phyloP scores from a whole-genome alignment of 768 basidiomycete genomes.

The Dacryopinax spathularia region DNA sequence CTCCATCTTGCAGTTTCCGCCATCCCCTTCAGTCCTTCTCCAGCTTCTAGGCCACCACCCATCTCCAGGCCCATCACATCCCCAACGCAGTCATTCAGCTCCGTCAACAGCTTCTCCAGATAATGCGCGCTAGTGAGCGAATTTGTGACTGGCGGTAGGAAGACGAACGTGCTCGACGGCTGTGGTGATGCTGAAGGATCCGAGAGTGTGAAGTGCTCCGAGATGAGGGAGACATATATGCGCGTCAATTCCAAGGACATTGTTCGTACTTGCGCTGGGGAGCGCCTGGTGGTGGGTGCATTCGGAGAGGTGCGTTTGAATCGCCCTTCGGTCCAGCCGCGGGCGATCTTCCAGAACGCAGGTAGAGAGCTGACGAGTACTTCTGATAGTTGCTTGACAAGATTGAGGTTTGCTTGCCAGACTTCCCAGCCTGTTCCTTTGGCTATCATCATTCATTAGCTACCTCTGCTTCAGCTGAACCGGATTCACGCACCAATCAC shows the following conservation, averaged over 20 bases:
- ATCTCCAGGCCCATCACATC: conserved; percentile 74
- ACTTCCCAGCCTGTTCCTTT: conserved; percentile 56
- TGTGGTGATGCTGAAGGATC: conserved; percentile 32
- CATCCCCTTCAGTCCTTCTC: conserved; percentile 48
- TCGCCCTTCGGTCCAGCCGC: conserved; percentile 82
- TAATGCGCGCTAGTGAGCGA: conserved; percentile 72
- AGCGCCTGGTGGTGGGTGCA: conserved; percentile 45
- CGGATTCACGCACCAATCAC: conserved; percentile 39
- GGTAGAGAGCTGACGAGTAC: conserved; percentile 71
- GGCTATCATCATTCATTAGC: conserved; percentile 29
- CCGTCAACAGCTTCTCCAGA: conserved; percentile 62
- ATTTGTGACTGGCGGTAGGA: conserved; percentile 62
- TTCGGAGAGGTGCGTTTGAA: conserved; percentile 40
- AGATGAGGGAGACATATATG: conserved; percentile 69
- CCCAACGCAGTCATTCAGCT: conserved; percentile 72
- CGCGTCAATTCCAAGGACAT: conserved; percentile 83
- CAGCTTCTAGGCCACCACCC: conserved; percentile 9
- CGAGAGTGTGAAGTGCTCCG: conserved; percentile 73
- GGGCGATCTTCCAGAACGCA: conserved; percentile 86
- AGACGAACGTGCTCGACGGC: conserved; percentile 15
- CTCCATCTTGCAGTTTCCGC: conserved; percentile 76
- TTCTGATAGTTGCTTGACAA: conserved; percentile 82
- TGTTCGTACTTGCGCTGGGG: conserved; percentile 64
- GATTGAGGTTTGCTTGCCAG: conserved; percentile 64
- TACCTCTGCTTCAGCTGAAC: neutral